A percentile compares a stretch with the other conserved stretches of the same genome.
Evolutionary conservation across 768 basidiomycete species (phyloP).

Genomic region (Boletus eberwhitei): DNA sequence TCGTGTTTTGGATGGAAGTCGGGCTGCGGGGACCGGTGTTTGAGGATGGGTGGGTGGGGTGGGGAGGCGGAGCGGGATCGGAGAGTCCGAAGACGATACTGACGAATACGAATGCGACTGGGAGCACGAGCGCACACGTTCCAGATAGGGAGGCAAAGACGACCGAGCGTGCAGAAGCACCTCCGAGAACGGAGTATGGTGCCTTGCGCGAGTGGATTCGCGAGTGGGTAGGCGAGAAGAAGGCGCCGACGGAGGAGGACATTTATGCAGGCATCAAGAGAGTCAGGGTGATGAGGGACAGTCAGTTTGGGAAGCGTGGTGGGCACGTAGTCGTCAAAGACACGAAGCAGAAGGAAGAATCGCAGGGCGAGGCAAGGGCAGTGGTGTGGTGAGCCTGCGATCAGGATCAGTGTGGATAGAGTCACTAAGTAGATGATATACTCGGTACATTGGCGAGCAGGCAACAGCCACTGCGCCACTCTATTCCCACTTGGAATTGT

Average conservation of each 20-base stretch:
- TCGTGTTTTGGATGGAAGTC: constrained; percentile 74
- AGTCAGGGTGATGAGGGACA: constrained; percentile 29
- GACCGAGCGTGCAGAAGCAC: background rate
- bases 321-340: background rate
- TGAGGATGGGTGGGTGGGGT: constrained; percentile 37
- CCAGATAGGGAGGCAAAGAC: background rate
- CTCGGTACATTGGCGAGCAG: background rate
- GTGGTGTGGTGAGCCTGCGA: background rate
- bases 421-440: background rate
- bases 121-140: background rate
- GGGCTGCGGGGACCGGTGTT: constrained; percentile 58
- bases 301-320: constrained; percentile 17
- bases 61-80: background rate
- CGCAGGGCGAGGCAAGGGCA: background rate
- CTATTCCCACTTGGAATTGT: background rate
- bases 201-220: constrained; percentile 45
- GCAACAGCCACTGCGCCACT: background rate
- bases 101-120: no score
- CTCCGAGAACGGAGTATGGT: constrained; percentile 20
- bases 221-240: constrained; percentile 53
- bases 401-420: background rate
- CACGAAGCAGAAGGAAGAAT: background rate
- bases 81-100: background rate
- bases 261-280: constrained; percentile 27
- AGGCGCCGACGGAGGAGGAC: constrained; percentile 42